Percentiles rank a stretch among this genome's conserved stretches.
These are phyloP conservation scores for Colletotrichum filicis DNA, from an alignment of 2,329 filamentous ascomycete species.

Conservation along the genomic window DNA sequence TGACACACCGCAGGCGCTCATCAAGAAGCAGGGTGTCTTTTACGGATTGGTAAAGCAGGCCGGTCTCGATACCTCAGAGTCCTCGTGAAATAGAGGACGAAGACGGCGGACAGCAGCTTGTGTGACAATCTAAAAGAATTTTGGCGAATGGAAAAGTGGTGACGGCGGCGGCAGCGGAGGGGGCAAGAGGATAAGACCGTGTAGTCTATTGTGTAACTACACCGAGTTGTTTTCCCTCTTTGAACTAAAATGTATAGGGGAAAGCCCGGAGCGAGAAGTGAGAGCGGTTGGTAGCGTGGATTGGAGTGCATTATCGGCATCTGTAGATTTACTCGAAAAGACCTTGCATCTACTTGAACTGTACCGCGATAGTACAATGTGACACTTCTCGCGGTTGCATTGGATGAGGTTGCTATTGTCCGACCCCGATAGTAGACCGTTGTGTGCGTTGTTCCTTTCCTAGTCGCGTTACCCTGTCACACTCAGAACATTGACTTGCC, in stretches of 20 bases:
- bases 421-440: neutral
- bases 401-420: neutral
- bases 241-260: neutral
- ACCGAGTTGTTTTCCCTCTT: neutral
- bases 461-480: neutral
- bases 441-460: neutral
- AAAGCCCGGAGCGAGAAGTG: neutral
- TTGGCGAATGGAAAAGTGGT: neutral
- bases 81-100: constrained; percentile 40
- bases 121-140: neutral
- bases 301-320: neutral
- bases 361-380: neutral
- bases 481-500: neutral
- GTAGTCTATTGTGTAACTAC: neutral
- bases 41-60: constrained; percentile 93
- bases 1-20: constrained; percentile 83
- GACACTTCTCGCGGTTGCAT: neutral
- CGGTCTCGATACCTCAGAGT: constrained; percentile 67
- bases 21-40: constrained; percentile 82
- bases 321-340: constrained; percentile 27
- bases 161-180: neutral
- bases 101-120: neutral
- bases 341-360: constrained; percentile 15
- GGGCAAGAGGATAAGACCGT: neutral
- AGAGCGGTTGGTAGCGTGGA: neutral